Evolutionary conservation across 1,139 yeast species (phyloP).

Genomic region (Kazachstania sp.): DNA sequence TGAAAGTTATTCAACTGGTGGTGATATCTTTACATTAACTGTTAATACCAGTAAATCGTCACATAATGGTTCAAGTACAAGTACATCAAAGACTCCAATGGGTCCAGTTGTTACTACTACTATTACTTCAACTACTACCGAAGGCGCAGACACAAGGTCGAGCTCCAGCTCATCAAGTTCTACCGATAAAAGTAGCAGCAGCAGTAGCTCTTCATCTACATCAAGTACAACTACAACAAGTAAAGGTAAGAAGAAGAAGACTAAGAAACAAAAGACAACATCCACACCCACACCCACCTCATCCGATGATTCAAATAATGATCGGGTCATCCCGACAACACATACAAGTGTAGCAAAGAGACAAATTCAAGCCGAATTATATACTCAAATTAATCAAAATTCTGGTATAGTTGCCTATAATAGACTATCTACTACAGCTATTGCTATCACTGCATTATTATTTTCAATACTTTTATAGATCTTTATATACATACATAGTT

Average conservation of each 20-base stretch:
- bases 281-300: not conserved
- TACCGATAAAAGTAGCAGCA: not conserved
- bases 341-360: not conserved
- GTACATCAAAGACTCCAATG: slow-evolving; percentile 3
- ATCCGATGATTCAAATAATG: not conserved
- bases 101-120: slow-evolving; percentile 7
- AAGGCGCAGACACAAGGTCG: not conserved
- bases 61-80: not conserved
- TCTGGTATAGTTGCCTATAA: not conserved
- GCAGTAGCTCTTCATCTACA: not conserved
- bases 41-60: slow-evolving; percentile 12
- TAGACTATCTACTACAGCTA: not conserved
- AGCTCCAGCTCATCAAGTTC: not conserved
- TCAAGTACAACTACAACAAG: not conserved
- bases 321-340: not conserved
- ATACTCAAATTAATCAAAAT: not conserved
- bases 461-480: not conserved
- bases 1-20: slow-evolving; percentile 14
- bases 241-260: not conserved
- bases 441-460: not conserved
- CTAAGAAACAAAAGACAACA: not conserved
- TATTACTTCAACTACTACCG: not conserved
- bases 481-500: not conserved
- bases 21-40: slow-evolving; percentile 29
- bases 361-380: not conserved